Percentiles rank a stretch among this genome's conserved stretches.
Evolutionary conservation across 1,139 yeast species (phyloP).

Genomic region (Pichia sp.): DNA sequence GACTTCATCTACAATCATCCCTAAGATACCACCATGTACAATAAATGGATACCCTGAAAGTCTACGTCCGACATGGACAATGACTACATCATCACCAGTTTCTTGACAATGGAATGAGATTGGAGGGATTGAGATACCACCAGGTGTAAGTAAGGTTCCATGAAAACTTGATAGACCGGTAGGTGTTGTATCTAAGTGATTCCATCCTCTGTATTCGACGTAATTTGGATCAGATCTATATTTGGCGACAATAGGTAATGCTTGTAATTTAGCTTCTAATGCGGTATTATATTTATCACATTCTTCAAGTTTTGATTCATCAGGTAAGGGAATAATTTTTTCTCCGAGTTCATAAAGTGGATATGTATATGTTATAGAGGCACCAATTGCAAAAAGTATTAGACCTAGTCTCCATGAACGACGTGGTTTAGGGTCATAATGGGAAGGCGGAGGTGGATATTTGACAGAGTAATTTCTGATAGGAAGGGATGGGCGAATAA

Average conservation of each 20-base stretch:
- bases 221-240: conserved; percentile 40
- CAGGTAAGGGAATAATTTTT: conserved; percentile 19
- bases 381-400: conserved; percentile 23
- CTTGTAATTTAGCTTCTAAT: conserved; percentile 44
- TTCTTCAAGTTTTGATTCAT: conserved; percentile 11
- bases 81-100: conserved; percentile 56
- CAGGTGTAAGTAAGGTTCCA: conserved; percentile 50
- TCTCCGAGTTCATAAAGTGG: conserved; percentile 27
- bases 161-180: conserved; percentile 25
- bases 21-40: conserved; percentile 86
- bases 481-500: neutral
- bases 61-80: conserved; percentile 72
- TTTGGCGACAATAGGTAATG: conserved; percentile 47
- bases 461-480: conserved; percentile 10
- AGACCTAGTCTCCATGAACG: conserved; percentile 6
- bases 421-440: conserved; percentile 12
- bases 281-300: conserved; percentile 26
- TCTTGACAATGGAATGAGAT: conserved; percentile 55
- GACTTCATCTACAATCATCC: conserved; percentile 69
- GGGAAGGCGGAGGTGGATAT: conserved; percentile 18
- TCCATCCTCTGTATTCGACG: conserved; percentile 51
- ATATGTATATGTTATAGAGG: conserved; percentile 21
- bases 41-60: conserved; percentile 84
- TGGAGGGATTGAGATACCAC: conserved; percentile 73
- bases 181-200: conserved; percentile 38